Base-by-base conservation (phyloP, 768 basidiomycete species). In the Lactifluus piperatus region DNA sequence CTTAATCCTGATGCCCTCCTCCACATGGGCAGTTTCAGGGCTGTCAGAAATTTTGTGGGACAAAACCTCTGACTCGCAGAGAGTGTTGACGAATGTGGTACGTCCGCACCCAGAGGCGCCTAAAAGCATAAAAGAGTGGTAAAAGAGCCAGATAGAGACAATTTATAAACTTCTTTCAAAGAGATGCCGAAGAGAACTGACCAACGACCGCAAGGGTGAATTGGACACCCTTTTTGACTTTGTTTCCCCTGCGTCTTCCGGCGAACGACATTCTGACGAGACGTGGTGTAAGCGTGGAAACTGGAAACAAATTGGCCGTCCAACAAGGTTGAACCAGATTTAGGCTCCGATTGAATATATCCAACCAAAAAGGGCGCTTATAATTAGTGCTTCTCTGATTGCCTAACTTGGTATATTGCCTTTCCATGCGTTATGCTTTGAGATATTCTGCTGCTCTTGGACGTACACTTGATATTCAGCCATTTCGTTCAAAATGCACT, bases 81-180 rank as follows among this genome's bases (percentile, higher is more conserved):
- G 90, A 51, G 97, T 99, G 79, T 99, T 99, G 71, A 99, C 93
- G 68, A 99, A 98, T 57, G 95, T 99, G 58, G 95, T 98, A 57
- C 94, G 89, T 62, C 94, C 94, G 53, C 94, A 95, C 46, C 95
- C 95, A 74, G 94, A 97, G 58, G 94, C 90, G 77, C 95, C 95
- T 97, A 67, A 39, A 60, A 11, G 27, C 3, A 20, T 11, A 39
- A 30, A 45, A 48, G 46, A 39, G 37, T 39, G 16, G 16, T 32
- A 32, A 18, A 39, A 30, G 44, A 51, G 49, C 61, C 52, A 60
- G 41, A 62, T 64, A 26, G 41, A 45, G 37, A 34, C 34, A 37
- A 22, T 27, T 30, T 43, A 27, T 27, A 27, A 29, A 32, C 18
- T 29, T 37, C 59, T 58, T 54, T 48, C 29, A 34, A 57, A 52